These are phyloP conservation scores for Talaromyces sp. DNA, from an alignment of 2,329 filamentous ascomycete species.

Conservation along the genomic window DNA sequence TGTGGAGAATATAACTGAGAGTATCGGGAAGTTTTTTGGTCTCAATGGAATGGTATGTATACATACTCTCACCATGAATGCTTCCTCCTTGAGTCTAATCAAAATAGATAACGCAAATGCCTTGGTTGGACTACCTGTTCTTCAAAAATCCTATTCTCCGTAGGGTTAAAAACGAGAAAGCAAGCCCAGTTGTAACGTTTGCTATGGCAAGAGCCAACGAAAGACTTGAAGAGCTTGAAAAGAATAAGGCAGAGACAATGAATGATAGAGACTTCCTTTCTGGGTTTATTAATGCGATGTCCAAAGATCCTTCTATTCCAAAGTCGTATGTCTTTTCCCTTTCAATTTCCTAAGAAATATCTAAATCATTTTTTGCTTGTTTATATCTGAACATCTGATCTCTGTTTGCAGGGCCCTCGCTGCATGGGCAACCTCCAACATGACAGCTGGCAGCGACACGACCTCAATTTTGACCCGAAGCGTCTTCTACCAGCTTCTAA, in stretches of 20 bases:
- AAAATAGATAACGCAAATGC: neutral
- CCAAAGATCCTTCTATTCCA: neutral
- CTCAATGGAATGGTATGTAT: neutral
- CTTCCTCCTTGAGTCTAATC: neutral
- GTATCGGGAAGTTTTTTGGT: slow-evolving; percentile 18
- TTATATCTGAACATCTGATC: neutral
- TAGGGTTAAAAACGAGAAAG: neutral
- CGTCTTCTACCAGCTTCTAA: neutral
- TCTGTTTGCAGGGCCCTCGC: neutral
- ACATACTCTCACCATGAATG: neutral
- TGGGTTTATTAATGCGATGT: neutral
- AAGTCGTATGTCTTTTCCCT: neutral
- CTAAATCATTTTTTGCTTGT: neutral
- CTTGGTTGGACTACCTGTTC: neutral
- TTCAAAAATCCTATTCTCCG: neutral
- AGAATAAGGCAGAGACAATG: neutral
- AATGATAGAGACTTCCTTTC: neutral
- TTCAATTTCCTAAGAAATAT: neutral
- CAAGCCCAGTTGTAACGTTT: neutral
- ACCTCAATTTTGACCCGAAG: neutral
- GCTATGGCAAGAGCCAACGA: neutral
- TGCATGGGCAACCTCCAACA: neutral
- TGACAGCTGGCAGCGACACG: neutral
- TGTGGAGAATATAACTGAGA: slow-evolving; percentile 32
- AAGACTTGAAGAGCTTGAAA: neutral